Base-by-base conservation (phyloP, 75 land plant genomes). In the Selaginella tamariscina region DNA sequence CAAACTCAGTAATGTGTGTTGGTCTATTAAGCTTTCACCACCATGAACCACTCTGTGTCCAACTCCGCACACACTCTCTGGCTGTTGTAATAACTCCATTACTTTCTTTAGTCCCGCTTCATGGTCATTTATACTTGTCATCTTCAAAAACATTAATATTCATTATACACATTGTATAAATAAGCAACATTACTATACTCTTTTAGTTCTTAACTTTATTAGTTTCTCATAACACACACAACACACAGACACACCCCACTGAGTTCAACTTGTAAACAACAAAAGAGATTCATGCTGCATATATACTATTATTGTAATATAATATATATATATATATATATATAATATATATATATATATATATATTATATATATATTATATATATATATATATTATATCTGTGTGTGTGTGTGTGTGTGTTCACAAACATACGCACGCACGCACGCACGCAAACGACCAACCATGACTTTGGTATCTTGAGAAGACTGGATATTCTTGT, bases 21-120 rank as follows among this genome's bases (percentile, higher is more conserved):
- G 81, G 79, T 24, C 33, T 33, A 26, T 70, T 79, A 24, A 79
- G 29, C 22, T 54, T 59, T 79, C 81, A 28, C 81, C 81, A 23
- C 81, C 81, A 55, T 79, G 81, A 30, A 79, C 81, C 27, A 79
- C 81, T 27, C 81, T 63, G 26, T 79, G 81, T 20, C 81, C 81
- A 29, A 79, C 81, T 75, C 74, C 81, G 29, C 30, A 69, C 11
- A 79, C 56, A n/a, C 30, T 66, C 15, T 39, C 11, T 39, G 49
- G 49, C 65, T 74, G 22, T 18, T 62, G 73, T 49, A 79, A 73
- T 8, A 75, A 33, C 68, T 75, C 81, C 79, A 79, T 26, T 27
- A 79, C 81, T 67, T 79, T 79, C 63, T 71, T 70, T 55, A 79
- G 79, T 23, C 79, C 81, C 32, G 57, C 33, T 32, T 67, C 65